Conservation (phyloP, 164 flowering plant genomes). For the Macadamia integrifolia region DNA sequence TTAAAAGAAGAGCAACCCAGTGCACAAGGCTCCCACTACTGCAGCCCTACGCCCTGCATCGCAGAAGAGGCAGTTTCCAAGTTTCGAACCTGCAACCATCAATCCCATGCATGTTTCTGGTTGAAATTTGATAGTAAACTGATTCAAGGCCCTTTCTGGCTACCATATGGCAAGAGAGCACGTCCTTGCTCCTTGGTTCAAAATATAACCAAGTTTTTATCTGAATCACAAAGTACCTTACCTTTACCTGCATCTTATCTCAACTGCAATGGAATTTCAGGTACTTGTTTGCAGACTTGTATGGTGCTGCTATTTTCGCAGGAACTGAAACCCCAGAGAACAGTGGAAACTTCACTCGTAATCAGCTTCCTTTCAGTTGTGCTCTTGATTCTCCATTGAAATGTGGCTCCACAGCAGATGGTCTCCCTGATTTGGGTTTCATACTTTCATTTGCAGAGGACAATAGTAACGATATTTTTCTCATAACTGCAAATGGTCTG, state of each 20-base stretch:
- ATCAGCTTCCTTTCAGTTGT: constrained; percentile 49
- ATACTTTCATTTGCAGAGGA: constrained; percentile 81
- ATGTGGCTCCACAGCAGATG: constrained; percentile 39
- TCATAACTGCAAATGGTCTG: constrained; percentile 65
- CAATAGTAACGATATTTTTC: constrained; percentile 55
- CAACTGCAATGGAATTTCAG: constrained; percentile 31
- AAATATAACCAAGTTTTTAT: too few species aligned
- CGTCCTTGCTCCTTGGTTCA: too few species aligned
- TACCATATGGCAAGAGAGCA: not conserved
- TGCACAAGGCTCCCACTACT: too few species aligned
- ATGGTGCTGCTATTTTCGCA: constrained; percentile 58
- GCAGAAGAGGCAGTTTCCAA: too few species aligned
- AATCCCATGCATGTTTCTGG: too few species aligned
- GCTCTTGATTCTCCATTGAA: constrained; percentile 63
- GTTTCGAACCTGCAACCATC: too few species aligned
- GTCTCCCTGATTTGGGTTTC: constrained; percentile 54
- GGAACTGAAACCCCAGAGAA: constrained; percentile 60
- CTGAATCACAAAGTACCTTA: too few species aligned
- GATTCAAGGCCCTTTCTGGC: too few species aligned
- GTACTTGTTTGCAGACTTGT: constrained; percentile 79
- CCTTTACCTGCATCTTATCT: constrained; percentile 1
- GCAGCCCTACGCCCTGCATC: too few species aligned
- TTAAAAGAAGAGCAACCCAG: too few species aligned
- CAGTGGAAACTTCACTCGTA: constrained; percentile 63
- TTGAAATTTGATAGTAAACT: not conserved